Conservation (phyloP, 371 early-diverging fungal species). For the Encephalitozoon hellem region DNA sequence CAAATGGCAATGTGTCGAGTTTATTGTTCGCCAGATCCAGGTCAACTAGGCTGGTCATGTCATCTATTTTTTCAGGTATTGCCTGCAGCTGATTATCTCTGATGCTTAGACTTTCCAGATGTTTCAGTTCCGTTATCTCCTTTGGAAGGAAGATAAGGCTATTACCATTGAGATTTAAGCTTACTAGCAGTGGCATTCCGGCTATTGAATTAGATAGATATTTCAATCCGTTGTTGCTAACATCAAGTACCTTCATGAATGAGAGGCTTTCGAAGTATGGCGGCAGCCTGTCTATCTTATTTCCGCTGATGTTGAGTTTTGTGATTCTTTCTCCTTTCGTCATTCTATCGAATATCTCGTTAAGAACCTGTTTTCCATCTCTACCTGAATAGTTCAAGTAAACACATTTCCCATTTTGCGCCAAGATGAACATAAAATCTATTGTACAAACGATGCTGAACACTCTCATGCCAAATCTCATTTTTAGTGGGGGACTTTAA, state of each 20-base stretch:
- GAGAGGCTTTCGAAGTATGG: not conserved
- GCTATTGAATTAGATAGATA: not conserved
- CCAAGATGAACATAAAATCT: not conserved
- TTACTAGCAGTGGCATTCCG: not conserved
- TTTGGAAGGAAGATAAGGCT: not conserved
- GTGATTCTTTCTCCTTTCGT: not conserved
- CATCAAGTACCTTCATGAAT: not conserved
- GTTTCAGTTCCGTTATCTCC: not conserved
- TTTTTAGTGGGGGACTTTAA: not conserved
- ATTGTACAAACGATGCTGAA: not conserved
- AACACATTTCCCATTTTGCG: not conserved
- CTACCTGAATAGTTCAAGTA: not conserved
- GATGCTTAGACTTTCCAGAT: not conserved
- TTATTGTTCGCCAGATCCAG: constrained; percentile 67
- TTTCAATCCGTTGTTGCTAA: not conserved
- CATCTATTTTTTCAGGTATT: constrained; percentile 67
- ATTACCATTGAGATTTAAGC: not conserved
- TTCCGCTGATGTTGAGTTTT: not conserved
- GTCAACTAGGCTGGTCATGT: constrained; percentile 65
- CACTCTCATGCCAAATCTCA: not conserved
- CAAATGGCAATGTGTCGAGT: constrained; percentile 64
- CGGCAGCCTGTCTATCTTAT: not conserved
- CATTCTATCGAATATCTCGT: not conserved
- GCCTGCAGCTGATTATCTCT: constrained; percentile 41
- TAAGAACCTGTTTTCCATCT: not conserved